Conservation (phyloP, 495 filamentous ascomycete genomes). For the Aspergillus panamensis region DNA sequence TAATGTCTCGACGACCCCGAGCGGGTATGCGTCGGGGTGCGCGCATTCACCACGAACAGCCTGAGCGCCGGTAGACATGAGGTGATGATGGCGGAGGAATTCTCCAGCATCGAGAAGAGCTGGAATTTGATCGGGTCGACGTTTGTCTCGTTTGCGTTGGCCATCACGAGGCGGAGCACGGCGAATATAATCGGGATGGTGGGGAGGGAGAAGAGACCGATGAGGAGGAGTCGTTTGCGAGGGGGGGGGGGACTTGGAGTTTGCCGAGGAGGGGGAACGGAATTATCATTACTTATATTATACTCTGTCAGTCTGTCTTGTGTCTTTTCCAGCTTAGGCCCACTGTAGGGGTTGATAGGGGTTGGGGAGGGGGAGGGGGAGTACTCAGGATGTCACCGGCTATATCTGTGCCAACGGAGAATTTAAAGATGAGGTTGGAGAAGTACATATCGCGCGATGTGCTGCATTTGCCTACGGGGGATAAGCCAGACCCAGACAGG, state of each 20-base stretch:
- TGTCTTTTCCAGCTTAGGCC: no score
- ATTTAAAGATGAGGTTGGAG: not conserved
- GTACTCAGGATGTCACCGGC: not conserved
- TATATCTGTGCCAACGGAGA: not conserved
- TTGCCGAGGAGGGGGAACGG: not conserved
- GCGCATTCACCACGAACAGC: not conserved
- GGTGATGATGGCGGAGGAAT: not conserved
- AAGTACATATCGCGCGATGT: not conserved
- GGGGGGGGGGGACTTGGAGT: not conserved
- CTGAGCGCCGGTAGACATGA: not conserved
- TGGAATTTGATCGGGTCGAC: constrained; percentile 2
- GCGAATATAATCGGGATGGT: not conserved
- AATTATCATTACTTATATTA: not conserved
- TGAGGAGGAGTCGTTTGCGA: not conserved
- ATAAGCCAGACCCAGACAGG: no score
- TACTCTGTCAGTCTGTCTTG: no score
- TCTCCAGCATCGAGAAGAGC: not conserved
- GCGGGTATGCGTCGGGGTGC: not conserved
- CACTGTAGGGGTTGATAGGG: not conserved
- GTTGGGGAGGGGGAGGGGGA: not conserved
- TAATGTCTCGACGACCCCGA: not conserved
- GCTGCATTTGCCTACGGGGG: not conserved
- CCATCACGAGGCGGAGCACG: not conserved
- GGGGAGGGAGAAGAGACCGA: not conserved
- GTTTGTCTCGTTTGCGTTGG: not conserved